These are phyloP conservation scores for Fragaria ananassa DNA, from an alignment of 306 rosid genomes.

Conservation along the genomic window DNA sequence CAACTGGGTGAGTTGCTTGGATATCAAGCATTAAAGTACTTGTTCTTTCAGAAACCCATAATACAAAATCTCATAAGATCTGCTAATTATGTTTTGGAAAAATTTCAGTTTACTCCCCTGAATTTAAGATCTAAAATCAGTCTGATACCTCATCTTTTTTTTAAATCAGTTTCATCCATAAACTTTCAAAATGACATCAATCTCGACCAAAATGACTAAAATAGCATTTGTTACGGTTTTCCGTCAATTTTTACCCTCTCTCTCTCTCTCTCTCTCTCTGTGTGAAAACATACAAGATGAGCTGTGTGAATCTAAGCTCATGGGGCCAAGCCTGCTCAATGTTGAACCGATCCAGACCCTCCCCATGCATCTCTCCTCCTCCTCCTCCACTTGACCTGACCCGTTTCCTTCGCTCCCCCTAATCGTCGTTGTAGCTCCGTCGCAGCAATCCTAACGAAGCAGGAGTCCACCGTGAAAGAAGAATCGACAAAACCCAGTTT, in stretches of 20 bases:
- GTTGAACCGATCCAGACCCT: conserved; percentile 41
- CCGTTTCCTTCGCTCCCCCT: conserved; percentile 14
- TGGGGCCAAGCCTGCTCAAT: conserved; percentile 34
- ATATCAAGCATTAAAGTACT: background rate
- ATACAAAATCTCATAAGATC: background rate
- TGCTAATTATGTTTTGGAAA: background rate
- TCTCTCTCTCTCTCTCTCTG: too few species aligned
- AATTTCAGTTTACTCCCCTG: too few species aligned
- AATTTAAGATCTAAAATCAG: too few species aligned
- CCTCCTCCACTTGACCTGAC: conserved; percentile 12
- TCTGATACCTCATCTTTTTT: too few species aligned
- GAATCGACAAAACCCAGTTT: conserved; percentile 18
- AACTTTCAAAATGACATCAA: too few species aligned
- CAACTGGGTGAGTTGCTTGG: conserved; percentile 10
- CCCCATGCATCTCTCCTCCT: conserved; percentile 10
- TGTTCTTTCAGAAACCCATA: background rate
- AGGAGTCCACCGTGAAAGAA: conserved; percentile 18
- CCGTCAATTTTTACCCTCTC: too few species aligned
- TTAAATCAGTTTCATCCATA: too few species aligned
- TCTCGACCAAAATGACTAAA: too few species aligned
- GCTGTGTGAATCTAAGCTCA: conserved; percentile 43
- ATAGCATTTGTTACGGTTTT: too few species aligned
- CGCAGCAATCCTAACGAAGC: conserved; percentile 35
- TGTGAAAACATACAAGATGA: conserved; percentile 21
- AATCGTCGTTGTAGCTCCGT: conserved; percentile 16